Base-by-base conservation (phyloP, 352 stramenopile species). In the Pythium dissimile region DNA sequence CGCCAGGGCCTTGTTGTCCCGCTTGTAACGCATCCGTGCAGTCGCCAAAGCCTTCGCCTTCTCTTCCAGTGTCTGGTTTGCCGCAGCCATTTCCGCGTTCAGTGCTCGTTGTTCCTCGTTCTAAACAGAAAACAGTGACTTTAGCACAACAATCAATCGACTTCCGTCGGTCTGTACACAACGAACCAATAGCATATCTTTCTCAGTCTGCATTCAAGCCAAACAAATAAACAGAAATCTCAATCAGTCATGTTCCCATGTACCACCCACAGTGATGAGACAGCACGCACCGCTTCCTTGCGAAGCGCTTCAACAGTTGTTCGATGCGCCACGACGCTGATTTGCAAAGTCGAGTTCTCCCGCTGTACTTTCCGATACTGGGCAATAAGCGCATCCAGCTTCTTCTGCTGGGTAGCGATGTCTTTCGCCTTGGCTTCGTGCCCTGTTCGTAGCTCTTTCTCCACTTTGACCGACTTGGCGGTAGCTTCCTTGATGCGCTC, bases 21-120 rank as follows among this genome's bases (percentile, higher is more conserved):
- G 83, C 66, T 95, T 93, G 75, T 93, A 95, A 58, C 85, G 85
- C 74, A 95, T 88, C 9, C 85, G 81, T n/a, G 85, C 83, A 46
- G 85, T 93, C 42, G 81, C 83, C 38, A 95, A 68, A 16, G 85
- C 83, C 57, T 95, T 95, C 2, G 85, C 85, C 52, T 95, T 95
- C 44, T 95, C 84, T 58, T 95, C 85, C 10, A 95, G 69, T 23
- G 83, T 79, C 56, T 93, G 83, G 47, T 95, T 95, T 26, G 86
- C 82, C 5, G 85, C 83, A 49, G 72, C 60, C 69, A 88, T 91
- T 59, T 93, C 85, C 1, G 81, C 85, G 39, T 95, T 95, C 24
- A 95, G 68, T 20, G 80, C 84, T 16, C 85, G 75, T 72, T 95
- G 85, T 39, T 95, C 85, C 75, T 95, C 85, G 47, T 95, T 95